Evolutionary conservation across 2,329 filamentous ascomycete genomes (phyloP).

Genomic region (Aureobasidium mangrovei): DNA sequence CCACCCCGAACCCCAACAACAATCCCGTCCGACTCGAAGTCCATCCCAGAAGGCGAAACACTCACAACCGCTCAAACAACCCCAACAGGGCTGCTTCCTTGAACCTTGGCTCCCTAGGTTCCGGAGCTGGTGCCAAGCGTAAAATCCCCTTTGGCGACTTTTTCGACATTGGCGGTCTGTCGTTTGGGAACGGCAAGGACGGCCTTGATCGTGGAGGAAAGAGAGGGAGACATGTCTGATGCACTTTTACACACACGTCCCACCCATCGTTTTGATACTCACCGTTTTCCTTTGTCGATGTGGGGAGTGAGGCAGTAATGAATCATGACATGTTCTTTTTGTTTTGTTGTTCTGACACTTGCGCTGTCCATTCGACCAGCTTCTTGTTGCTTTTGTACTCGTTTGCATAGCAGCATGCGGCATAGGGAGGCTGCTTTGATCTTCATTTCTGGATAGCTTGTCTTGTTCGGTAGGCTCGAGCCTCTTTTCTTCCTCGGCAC

Average conservation of each 20-base stretch:
- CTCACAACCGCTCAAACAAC: slow-evolving; percentile 28
- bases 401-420: slow-evolving; percentile 6
- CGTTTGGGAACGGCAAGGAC: slow-evolving; percentile 49
- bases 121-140: slow-evolving; percentile 62
- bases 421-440: not conserved
- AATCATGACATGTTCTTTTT: slow-evolving; percentile 5
- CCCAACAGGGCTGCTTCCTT: slow-evolving; percentile 25
- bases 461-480: not conserved
- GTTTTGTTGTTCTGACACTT: not conserved
- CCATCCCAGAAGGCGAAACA: slow-evolving; percentile 17
- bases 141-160: slow-evolving; percentile 66
- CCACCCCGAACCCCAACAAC: slow-evolving; percentile 21
- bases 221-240: slow-evolving; percentile 27
- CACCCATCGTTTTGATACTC: too few species aligned
- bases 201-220: slow-evolving; percentile 26
- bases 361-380: not conserved
- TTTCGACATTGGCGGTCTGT: slow-evolving; percentile 60
- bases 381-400: not conserved
- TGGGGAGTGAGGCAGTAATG: not conserved
- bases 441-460: not conserved
- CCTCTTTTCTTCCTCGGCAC: not conserved
- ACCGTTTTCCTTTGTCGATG: not conserved
- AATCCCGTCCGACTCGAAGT: slow-evolving; percentile 19
- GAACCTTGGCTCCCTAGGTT: slow-evolving; percentile 42
- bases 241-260: too few species aligned